Evolutionary conservation across 768 basidiomycete genomes (phyloP).

Genomic region (Suillus alpinus): DNA sequence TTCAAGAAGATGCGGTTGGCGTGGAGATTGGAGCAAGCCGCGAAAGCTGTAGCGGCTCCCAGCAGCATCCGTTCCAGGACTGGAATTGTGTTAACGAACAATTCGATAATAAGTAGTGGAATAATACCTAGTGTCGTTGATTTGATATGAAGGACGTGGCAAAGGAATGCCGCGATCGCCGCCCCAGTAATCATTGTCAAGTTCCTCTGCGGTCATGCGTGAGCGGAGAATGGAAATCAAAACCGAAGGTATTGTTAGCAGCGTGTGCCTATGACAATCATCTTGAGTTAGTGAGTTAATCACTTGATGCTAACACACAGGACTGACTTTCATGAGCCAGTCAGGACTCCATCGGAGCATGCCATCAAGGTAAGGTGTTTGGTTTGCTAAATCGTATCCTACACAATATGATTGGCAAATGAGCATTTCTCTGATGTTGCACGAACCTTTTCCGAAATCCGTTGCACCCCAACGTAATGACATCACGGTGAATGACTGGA

Average conservation of each 20-base stretch:
- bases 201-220: constrained; percentile 38
- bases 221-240: constrained; percentile 2
- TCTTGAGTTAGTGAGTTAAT: not conserved
- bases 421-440: not conserved
- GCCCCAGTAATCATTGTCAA: constrained; percentile 86
- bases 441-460: constrained; percentile 73
- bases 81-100: constrained; percentile 12
- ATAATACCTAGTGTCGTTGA: constrained; percentile 60
- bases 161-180: constrained; percentile 76
- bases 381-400: constrained; percentile 84
- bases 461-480: constrained; percentile 89
- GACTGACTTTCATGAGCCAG: constrained; percentile 84
- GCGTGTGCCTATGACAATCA: constrained; percentile 68
- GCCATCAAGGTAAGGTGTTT: constrained; percentile 88
- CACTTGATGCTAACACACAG: not conserved
- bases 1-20: constrained; percentile 54
- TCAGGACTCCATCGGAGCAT: constrained; percentile 90
- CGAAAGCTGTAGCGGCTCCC: constrained; percentile 84
- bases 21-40: constrained; percentile 83
- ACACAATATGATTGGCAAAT: not conserved
- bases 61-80: constrained; percentile 88
- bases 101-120: not conserved
- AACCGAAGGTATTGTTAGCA: constrained; percentile 54
- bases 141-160: constrained; percentile 72
- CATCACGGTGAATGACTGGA: constrained; percentile 76